A percentile compares a stretch with the other conserved stretches of the same genome.
Conservation (phyloP, 306 rosid species). For the Lotus japonicus region DNA sequence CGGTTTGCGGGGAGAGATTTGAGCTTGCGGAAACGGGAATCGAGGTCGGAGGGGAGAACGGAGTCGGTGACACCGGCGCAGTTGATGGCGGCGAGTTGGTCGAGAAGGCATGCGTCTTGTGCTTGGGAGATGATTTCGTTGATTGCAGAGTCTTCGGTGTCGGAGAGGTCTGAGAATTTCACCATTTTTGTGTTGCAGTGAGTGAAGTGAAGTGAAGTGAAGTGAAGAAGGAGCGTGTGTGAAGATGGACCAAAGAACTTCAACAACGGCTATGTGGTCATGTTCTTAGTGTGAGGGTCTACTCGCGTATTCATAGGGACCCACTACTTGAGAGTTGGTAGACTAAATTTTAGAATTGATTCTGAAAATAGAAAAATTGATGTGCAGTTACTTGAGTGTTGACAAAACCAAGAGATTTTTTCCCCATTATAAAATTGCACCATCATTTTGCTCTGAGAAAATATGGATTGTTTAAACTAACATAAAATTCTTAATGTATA, state of each 20-base stretch:
- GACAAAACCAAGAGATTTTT: too few relatives aligned
- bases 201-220: background rate
- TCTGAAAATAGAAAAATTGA: too few relatives aligned
- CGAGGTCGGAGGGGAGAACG: conserved; percentile 60
- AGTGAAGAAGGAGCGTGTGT: background rate
- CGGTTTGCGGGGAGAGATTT: conserved; percentile 53
- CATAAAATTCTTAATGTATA: too few relatives aligned
- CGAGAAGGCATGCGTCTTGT: conserved; percentile 54
- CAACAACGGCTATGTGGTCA: conserved; percentile 49
- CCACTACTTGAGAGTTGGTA: background rate
- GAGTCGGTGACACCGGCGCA: conserved; percentile 59
- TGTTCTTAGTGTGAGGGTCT: background rate
- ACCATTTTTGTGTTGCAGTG: conserved; percentile 34
- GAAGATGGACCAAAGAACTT: background rate
- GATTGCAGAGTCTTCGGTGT: conserved; percentile 59
- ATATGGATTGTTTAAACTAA: too few relatives aligned
- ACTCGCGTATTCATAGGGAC: background rate
- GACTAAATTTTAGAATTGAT: too few relatives aligned
- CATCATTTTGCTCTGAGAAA: too few relatives aligned
- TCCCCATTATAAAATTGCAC: too few relatives aligned
- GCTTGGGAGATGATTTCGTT: conserved; percentile 67
- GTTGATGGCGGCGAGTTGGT: conserved; percentile 73
- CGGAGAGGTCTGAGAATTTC: conserved; percentile 44
- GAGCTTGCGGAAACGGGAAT: conserved; percentile 76
- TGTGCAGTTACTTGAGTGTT: too few relatives aligned